Conservation (phyloP, 192 early-diverging fungal genomes). For the Coemansia sp. region DNA sequence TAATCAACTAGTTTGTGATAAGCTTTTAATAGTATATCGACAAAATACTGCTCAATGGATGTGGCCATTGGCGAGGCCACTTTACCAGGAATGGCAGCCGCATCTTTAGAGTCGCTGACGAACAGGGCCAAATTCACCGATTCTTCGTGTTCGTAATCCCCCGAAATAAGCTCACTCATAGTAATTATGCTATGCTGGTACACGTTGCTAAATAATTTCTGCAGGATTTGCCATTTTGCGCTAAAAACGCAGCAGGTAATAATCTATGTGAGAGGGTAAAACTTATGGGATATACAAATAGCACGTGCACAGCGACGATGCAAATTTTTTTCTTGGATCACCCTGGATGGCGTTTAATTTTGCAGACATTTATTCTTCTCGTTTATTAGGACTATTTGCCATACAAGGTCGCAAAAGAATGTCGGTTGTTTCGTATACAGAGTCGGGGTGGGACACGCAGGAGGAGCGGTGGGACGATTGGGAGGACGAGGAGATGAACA, state of each 20-base stretch:
- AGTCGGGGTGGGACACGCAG: slow-evolving; percentile 52
- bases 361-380: neutral
- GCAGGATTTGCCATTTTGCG: too few relatives aligned
- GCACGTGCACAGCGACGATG: neutral
- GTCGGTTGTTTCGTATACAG: slow-evolving; percentile 49
- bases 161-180: neutral
- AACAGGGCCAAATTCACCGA: slow-evolving; percentile 14
- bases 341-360: neutral
- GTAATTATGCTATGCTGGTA: too few relatives aligned
- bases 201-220: too few relatives aligned
- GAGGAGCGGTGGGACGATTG: slow-evolving; percentile 70
- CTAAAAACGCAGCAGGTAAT: too few relatives aligned
- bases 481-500: slow-evolving; percentile 62
- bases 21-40: slow-evolving; percentile 11
- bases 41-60: slow-evolving; percentile 10
- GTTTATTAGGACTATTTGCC: neutral
- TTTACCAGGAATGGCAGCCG: slow-evolving; percentile 12
- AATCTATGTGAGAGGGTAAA: neutral
- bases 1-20: slow-evolving; percentile 30
- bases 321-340: slow-evolving; percentile 9
- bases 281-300: neutral
- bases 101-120: slow-evolving; percentile 6
- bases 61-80: slow-evolving; percentile 15
- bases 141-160: slow-evolving; percentile 5
- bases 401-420: slow-evolving; percentile 8